These are phyloP conservation scores for Podaxis sp. DNA, from an alignment of 768 basidiomycete species.

Conservation along the genomic window DNA sequence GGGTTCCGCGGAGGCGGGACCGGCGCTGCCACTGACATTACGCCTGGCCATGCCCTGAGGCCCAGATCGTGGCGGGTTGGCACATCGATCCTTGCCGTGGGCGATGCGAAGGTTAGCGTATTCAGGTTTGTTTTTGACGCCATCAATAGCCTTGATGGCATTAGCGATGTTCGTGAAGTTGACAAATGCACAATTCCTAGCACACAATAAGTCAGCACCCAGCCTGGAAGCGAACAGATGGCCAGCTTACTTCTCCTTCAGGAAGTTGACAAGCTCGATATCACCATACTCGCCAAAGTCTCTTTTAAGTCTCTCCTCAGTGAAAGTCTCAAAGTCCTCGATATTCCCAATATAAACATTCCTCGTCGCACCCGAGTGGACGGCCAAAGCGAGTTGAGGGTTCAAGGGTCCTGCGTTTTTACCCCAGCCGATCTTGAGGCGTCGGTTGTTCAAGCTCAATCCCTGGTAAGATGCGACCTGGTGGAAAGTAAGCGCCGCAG, in stretches of 20 bases:
- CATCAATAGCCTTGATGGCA: slow-evolving; percentile 98
- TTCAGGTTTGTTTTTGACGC: slow-evolving; percentile 88
- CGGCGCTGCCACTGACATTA: slow-evolving; percentile 37
- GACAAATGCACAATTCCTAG: slow-evolving; percentile 91
- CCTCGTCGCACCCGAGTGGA: slow-evolving; percentile 90
- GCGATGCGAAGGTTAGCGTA: slow-evolving; percentile 88
- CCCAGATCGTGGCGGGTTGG: slow-evolving; percentile 85
- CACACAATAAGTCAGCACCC: slow-evolving; percentile 10
- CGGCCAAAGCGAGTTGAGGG: slow-evolving; percentile 81
- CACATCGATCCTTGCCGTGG: slow-evolving; percentile 95
- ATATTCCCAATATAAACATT: slow-evolving; percentile 97
- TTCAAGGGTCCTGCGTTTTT: slow-evolving; percentile 90
- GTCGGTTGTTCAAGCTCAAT: slow-evolving; percentile 87
- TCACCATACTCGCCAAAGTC: slow-evolving; percentile 98
- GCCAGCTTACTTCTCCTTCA: slow-evolving; percentile 82
- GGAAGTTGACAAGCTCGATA: slow-evolving; percentile 94
- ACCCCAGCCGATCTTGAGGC: slow-evolving; percentile 97
- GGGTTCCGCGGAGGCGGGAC: slow-evolving; percentile 30
- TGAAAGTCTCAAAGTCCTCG: slow-evolving; percentile 92
- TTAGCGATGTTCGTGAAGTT: slow-evolving; percentile 96
- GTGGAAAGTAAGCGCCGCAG: slow-evolving; percentile 91
- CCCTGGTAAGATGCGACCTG: slow-evolving; percentile 90
- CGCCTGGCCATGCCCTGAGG: slow-evolving; percentile 67
- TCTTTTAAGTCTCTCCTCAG: slow-evolving; percentile 82
- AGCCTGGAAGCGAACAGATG: not conserved